A percentile compares a stretch with the other conserved stretches of the same genome.
These are phyloP conservation scores for Yamadazyma diospyri DNA, from an alignment of 1,139 yeast species.

Conservation along the genomic window DNA sequence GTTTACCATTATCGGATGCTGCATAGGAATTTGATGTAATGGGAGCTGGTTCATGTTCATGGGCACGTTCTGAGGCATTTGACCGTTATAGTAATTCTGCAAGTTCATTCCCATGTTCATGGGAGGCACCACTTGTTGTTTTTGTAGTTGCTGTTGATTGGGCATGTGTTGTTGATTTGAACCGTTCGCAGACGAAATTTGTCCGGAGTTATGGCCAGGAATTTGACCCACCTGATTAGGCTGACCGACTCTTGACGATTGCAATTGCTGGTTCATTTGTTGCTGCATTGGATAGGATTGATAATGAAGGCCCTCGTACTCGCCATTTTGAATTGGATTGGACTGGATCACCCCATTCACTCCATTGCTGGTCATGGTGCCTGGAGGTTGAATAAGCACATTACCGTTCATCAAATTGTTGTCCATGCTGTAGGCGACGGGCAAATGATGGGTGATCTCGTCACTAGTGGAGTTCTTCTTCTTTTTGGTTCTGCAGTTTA, in stretches of 20 bases:
- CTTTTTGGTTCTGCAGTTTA: conserved; percentile 50
- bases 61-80: neutral
- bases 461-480: conserved; percentile 24
- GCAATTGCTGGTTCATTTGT: conserved; percentile 15
- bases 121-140: neutral
- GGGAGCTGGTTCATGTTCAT: conserved; percentile 6
- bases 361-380: neutral
- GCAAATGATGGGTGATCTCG: neutral
- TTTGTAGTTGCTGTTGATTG: neutral
- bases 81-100: conserved; percentile 2
- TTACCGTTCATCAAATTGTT: neutral
- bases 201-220: neutral
- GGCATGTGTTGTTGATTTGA: neutral
- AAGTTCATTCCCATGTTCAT: neutral
- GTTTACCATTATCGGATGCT: conserved; percentile 9
- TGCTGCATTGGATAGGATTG: conserved; percentile 14
- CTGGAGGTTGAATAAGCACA: neutral
- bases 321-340: neutral
- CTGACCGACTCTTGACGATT: conserved; percentile 15
- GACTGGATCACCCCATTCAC: neutral
- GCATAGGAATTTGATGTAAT: conserved; percentile 9
- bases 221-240: conserved; percentile 2
- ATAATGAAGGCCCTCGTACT: conserved; percentile 4
- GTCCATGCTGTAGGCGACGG: neutral
- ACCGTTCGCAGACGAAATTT: neutral